Conservation (phyloP, 176 grass and related monocot genomes). For the Hsuehochloa calcarea region DNA sequence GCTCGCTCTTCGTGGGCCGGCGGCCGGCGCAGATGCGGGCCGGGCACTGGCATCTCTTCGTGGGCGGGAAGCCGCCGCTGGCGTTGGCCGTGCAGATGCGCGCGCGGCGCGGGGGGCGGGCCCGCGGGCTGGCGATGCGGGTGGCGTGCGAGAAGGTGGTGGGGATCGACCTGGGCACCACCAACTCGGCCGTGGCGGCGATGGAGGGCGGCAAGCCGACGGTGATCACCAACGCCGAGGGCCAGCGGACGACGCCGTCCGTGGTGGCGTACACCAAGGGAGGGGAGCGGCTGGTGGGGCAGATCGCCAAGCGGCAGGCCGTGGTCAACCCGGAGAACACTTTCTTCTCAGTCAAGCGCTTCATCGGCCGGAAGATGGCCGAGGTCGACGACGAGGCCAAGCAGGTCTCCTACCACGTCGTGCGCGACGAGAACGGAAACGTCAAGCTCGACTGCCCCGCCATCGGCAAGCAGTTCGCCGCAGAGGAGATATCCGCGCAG, state of each 20-base stretch:
- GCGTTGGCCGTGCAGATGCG: slow-evolving; percentile 28
- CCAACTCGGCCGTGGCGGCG: slow-evolving; percentile 92
- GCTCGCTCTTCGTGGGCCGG: slow-evolving; percentile 57
- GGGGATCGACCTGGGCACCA: slow-evolving; percentile 92
- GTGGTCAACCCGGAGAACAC: slow-evolving; percentile 99
- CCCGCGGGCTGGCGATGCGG: slow-evolving; percentile 48
- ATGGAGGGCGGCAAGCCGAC: slow-evolving; percentile 99
- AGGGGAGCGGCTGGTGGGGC: slow-evolving; percentile 79
- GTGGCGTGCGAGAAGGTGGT: slow-evolving; percentile 97
- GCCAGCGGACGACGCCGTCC: slow-evolving; percentile 87
- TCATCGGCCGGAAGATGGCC: slow-evolving; percentile 95
- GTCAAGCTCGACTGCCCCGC: slow-evolving; percentile 98
- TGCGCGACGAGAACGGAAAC: slow-evolving; percentile 91
- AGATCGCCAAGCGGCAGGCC: slow-evolving; percentile 96
- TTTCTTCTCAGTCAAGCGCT: slow-evolving; percentile 97
- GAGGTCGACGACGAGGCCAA: slow-evolving; percentile 97
- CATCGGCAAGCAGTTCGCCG: slow-evolving; percentile 97
- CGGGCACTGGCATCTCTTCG: slow-evolving; percentile 31
- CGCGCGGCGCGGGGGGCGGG: slow-evolving; percentile 14
- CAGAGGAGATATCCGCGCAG: slow-evolving; percentile 96
- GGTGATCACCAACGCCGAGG: slow-evolving; percentile 95
- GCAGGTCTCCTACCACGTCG: slow-evolving; percentile 83
- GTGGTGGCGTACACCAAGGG: slow-evolving; percentile 92
- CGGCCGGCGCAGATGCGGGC: slow-evolving; percentile 17
- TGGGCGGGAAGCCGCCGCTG: slow-evolving; percentile 30